Base-by-base conservation (phyloP, 495 filamentous ascomycete genomes). In the Penicillium canescens region DNA sequence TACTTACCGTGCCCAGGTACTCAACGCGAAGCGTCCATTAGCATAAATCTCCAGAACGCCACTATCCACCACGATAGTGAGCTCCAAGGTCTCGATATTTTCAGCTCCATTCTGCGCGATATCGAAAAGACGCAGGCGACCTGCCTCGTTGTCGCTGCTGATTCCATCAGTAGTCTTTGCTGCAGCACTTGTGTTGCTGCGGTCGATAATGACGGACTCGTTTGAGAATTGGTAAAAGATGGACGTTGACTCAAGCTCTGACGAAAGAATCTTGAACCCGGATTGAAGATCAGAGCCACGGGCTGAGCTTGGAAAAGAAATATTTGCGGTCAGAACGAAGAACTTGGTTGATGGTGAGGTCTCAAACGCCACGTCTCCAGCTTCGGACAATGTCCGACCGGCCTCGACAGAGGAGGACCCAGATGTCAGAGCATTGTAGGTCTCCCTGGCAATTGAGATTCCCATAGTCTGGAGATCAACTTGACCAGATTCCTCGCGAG, bases 171-270 rank as follows among this genome's bases (percentile, higher is more conserved):
- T 63, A 0, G 61, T 60, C 16, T 46, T 21, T 0, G 61, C 21
- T 1, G 61, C 61, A 10, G 61, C 61, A 36, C 61, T 63, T 38
- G 61, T 63, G 26, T 57, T 50, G 28, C 43, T 56, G 34, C 61
- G 50, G 11, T 63, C 57, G 11, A 63, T 24, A 20, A 63, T 52
- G n/a, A 63, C 49, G 18, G 61, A 63, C 33, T 63, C 61, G 10
- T 63, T 63, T 1, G 56, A 57, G 47, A 63, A 63, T 48, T 63
- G 61, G 47, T 63, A 63, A 34, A 60, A 63, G 39, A 63, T 46
- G 7, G 33, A 57, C 4, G 61, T 63, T 13, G 26, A 23, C 21
- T 63, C 61, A 23, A 48, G 35, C 7, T 52, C 51, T 0, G 61
- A 63, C 0, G 61, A 34, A 11, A 63, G 42, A 12, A 63, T 49